phyloP scores from a whole-genome alignment of 108 stramenopile genomes.

The Licmophora abbreviata region DNA sequence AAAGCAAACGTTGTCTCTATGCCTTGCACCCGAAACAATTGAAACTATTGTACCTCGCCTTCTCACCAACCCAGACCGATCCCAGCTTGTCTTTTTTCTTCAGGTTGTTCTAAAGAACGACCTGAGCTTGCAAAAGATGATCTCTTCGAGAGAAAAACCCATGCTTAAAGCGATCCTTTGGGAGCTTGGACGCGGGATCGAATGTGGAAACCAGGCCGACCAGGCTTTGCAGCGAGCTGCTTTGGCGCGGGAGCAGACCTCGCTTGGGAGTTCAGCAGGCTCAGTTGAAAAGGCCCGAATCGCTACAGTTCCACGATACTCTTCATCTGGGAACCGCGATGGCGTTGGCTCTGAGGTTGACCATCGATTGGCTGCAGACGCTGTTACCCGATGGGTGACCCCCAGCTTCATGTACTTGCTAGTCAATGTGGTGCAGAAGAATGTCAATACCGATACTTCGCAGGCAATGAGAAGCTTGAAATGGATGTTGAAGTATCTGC shows the following conservation, averaged over 20 bases:
- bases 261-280: conserved; percentile 20
- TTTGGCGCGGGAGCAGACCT: not conserved
- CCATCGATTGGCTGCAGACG: conserved; percentile 2
- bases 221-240: conserved; percentile 27
- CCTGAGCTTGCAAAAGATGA: conserved; percentile 24
- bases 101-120: conserved; percentile 34
- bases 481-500: conserved; percentile 37
- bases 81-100: conserved; percentile 45
- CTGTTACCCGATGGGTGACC: conserved; percentile 50
- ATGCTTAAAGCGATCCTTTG: conserved; percentile 57
- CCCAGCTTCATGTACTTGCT: conserved; percentile 72
- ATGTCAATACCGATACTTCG: conserved; percentile 35
- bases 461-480: conserved; percentile 47
- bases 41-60: conserved; percentile 47
- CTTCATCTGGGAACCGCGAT: conserved; percentile 8
- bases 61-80: conserved; percentile 32
- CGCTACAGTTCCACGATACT: conserved; percentile 11
- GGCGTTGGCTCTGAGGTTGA: conserved; percentile 3
- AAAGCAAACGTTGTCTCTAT: conserved; percentile 38
- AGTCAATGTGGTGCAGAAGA: conserved; percentile 59
- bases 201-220: conserved; percentile 22
- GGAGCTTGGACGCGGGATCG: conserved; percentile 43
- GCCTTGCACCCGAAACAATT: conserved; percentile 37
- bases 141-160: conserved; percentile 25
- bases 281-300: conserved; percentile 20